These are phyloP conservation scores for Barnettozyma californica DNA, from an alignment of 805 yeast genomes.

Conservation along the genomic window DNA sequence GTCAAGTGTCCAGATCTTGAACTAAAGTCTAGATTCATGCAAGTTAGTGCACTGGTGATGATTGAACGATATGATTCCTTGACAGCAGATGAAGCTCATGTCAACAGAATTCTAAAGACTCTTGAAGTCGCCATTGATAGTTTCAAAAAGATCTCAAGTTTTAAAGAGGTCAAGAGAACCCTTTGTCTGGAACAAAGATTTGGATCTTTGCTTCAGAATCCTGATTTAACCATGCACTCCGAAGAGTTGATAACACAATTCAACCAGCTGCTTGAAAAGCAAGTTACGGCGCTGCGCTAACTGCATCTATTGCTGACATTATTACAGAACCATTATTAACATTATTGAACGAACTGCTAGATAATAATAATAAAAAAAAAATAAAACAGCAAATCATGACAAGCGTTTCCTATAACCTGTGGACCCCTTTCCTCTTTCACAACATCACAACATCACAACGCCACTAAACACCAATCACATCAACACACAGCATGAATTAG, in stretches of 20 bases:
- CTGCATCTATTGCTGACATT: background rate
- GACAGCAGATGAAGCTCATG: background rate
- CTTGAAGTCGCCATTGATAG: slow-evolving; percentile 41
- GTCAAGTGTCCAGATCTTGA: slow-evolving; percentile 36
- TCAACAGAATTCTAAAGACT: slow-evolving; percentile 30
- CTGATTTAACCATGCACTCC: slow-evolving; percentile 28
- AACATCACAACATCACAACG: too few species aligned
- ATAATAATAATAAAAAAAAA: too few species aligned
- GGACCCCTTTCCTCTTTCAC: too few species aligned
- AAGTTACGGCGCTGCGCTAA: slow-evolving; percentile 1
- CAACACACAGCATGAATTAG: slow-evolving; percentile 82
- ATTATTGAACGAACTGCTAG: background rate
- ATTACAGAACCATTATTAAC: slow-evolving; percentile 1
- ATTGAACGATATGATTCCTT: slow-evolving; percentile 8
- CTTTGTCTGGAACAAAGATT: slow-evolving; percentile 36
- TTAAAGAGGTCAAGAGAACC: slow-evolving; percentile 34
- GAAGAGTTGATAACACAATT: slow-evolving; percentile 6
- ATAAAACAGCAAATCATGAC: background rate
- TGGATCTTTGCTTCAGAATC: slow-evolving; percentile 29
- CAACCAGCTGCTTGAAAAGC: slow-evolving; percentile 9
- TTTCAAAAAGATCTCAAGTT: slow-evolving; percentile 34
- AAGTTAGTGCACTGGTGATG: slow-evolving; percentile 27
- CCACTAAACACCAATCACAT: slow-evolving; percentile 37
- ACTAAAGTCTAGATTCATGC: slow-evolving; percentile 35
- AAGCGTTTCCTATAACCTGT: too few species aligned